Base-by-base conservation (phyloP, 306 rosid genomes). In the Canavalia ensiformis region DNA sequence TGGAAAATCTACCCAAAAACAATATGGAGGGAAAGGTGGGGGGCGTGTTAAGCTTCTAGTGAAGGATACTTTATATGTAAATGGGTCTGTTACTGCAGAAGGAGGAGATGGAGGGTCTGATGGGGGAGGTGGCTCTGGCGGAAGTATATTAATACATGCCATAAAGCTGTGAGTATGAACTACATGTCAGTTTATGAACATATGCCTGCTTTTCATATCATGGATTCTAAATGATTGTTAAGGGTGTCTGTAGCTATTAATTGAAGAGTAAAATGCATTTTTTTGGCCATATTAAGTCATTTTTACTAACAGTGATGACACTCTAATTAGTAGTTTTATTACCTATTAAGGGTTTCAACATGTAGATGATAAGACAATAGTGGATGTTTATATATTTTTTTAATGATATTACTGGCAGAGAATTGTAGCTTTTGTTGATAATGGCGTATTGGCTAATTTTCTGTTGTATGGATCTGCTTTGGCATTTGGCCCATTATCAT, bases 71-170 rank as follows among this genome's bases (percentile, higher is more conserved):
- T 71, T 95, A 83, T 88, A 86, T 73, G 54, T 91, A 83, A 91
- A 93, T 84, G 99, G 99, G 39, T 91, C 97, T 56, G 80, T 93
- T 70, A 86, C 89, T 76, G 90, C 96, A 70, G 92, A 91, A 88
- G 99, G 99, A 75, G 99, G 99, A 68, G 82, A 89, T 73, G 97
- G 96, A 5, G 99, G 94, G 75, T 76, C 87, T 82, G 84, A 87
- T 76, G 92, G 92, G 4, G 99, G 99, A 76, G 99, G 99, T 62
- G 99, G 99, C 70, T 95, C 99, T 35, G 99, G 99, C 39, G 99
- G 99, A 90, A 95, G 99, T 86, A 91, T 95, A 76, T 66, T 82
- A 39, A 76, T 95, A 25, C 79, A 86, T 85, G 94, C 99, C 46
- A 54, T 89, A 83, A 95, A 95, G 88, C 86, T 95, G 99, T 95